Conservation (phyloP, 768 basidiomycete genomes). For the Xerocomellus dryophilus region DNA sequence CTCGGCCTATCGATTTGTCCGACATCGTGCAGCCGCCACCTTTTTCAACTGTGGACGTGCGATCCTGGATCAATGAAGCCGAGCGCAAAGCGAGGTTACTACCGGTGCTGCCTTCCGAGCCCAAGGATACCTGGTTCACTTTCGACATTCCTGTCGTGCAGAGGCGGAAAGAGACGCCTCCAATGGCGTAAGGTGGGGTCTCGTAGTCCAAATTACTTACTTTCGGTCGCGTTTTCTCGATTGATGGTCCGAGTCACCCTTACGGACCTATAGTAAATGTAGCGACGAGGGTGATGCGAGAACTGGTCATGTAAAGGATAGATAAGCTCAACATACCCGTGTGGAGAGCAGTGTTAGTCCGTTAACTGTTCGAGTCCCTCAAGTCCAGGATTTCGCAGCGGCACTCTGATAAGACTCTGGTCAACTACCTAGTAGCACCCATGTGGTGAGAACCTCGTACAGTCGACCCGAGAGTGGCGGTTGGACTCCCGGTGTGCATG, state of each 20-base stretch:
- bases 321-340: too few relatives aligned
- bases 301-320: neutral
- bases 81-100: neutral
- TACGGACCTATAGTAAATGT: neutral
- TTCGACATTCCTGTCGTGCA: slow-evolving; percentile 17
- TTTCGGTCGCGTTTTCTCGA: neutral
- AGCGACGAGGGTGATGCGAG: neutral
- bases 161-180: neutral
- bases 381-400: too few relatives aligned
- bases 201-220: neutral
- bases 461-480: too few relatives aligned
- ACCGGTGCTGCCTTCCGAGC: neutral
- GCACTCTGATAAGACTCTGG: too few relatives aligned
- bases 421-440: too few relatives aligned
- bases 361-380: too few relatives aligned
- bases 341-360: too few relatives aligned
- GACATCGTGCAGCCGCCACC: slow-evolving; percentile 35
- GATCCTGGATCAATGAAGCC: neutral
- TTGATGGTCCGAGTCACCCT: neutral
- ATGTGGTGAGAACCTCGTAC: too few relatives aligned
- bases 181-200: neutral
- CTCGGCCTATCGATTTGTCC: slow-evolving; percentile 33
- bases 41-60: slow-evolving; percentile 13
- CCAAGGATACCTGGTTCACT: slow-evolving; percentile 17
- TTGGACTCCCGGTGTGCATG: too few relatives aligned